Percentiles rank a stretch among this genome's conserved stretches.
Evolutionary conservation across 306 rosid genomes (phyloP).

Genomic region (Acacia acuminata): DNA sequence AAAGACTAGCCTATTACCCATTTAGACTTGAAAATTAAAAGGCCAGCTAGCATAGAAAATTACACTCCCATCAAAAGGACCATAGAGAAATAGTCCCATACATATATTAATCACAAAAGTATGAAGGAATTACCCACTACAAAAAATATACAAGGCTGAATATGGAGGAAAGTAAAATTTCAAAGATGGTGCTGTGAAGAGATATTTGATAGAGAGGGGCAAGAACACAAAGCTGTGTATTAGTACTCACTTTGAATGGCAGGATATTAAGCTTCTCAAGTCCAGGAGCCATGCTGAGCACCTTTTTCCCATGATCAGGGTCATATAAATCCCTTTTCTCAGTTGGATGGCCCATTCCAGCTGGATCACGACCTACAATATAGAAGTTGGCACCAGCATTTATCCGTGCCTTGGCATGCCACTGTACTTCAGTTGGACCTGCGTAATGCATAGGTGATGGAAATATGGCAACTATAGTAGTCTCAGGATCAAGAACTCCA

Average conservation of each 20-base stretch:
- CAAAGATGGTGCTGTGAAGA: constrained; percentile 5
- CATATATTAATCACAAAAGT: background rate
- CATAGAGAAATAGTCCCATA: background rate
- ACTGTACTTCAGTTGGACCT: constrained; percentile 98
- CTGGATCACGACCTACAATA: constrained; percentile 99
- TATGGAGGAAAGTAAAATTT: background rate
- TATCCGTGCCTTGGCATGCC: constrained; percentile 98
- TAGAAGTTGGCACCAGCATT: constrained; percentile 98
- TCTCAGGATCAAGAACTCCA: constrained; percentile 90
- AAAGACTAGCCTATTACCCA: background rate
- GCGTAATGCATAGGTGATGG: constrained; percentile 99
- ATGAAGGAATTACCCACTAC: background rate
- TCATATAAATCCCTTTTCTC: constrained; percentile 91
- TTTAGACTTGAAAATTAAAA: background rate
- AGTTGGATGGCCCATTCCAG: constrained; percentile 97
- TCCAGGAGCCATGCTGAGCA: constrained; percentile 96
- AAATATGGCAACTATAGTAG: constrained; percentile 90
- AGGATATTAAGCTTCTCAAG: constrained; percentile 90
- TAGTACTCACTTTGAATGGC: constrained; percentile 78
- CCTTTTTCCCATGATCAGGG: constrained; percentile 97
- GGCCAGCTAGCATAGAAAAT: background rate
- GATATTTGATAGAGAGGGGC: constrained; percentile 2
- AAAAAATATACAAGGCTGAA: background rate
- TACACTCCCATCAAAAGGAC: background rate
- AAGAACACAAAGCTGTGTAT: constrained; percentile 11